Base-by-base conservation (phyloP, 805 yeast species). In the Candida cerambycidarum region DNA sequence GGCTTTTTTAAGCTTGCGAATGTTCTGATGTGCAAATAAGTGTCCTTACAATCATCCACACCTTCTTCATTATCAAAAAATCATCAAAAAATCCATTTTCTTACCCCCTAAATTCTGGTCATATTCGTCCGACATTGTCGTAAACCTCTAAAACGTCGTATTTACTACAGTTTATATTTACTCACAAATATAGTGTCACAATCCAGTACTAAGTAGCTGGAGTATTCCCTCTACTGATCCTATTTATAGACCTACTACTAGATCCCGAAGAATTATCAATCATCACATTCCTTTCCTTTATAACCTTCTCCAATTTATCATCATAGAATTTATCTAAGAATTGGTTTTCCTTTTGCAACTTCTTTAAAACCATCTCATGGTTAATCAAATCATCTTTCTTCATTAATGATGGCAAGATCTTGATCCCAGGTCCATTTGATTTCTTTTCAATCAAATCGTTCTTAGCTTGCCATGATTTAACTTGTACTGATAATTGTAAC, bases 191-290 rank as follows among this genome's bases (percentile, higher is more conserved):
- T n/a, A n/a, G n/a, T n/a, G n/a, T n/a, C n/a, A n/a, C n/a, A n/a
- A n/a, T n/a, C n/a, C n/a, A n/a, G n/a, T n/a, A n/a, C n/a, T n/a
- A n/a, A n/a, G 29, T 25, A 12, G 7, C n/a, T 12, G 75, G 75
- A 1, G 75, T 69, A 3, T 70, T 46, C 6, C 67, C 71, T 30
- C 75, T 52, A 49, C 74, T 68, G 4, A 65, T 56, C 36, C 73
- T 54, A 45, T 62, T 65, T 36, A 55, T 61, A 8, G 65, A 63
- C 19, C 74, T 49, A 35, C 54, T 53, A 1, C 69, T 53, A 2
- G 67, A 65, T 12, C 59, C 44, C 10, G 52, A 48, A 5, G 62
- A 51, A 15, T 52, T 45, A 24, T 69, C 73, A 39, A 67, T 42
- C 12, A 62, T 43, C 8, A 50, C 37, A 14, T 54, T 61, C 31